Evolutionary conservation across 2,329 filamentous ascomycete genomes (phyloP), one percentile per base, ranked within the genome.

Genomic region (Exophiala sp.): DNA sequence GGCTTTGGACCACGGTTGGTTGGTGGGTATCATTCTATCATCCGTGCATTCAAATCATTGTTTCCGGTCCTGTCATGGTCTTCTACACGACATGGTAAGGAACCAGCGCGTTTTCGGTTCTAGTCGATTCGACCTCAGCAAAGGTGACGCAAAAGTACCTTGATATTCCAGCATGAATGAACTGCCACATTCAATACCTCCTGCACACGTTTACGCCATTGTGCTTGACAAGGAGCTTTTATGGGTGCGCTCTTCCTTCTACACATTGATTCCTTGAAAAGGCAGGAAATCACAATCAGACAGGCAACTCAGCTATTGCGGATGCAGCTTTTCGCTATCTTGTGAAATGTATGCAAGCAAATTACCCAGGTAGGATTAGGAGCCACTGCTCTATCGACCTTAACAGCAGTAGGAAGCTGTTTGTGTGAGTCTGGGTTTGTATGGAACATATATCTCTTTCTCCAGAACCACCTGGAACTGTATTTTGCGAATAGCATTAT

Each of bases 21-120:
- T 68, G 71, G 71, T 75, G 71, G 72, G 72, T 75, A 73, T 29
- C 24, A 5, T 73, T 63, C 65, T 66, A 67, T 64, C 55, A 36
- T 53, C 35, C 29, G 33, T 53, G 49, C 49, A 52, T 52, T 50
- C 35, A 47, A 14, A 53, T 36, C 29, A 36, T 34, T 24, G 47
- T 52, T 44, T 11, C 11, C 36, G 33, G 48, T 40, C 45, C 38
- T 38, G 16, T 35, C 40, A 40, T 42, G 29, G 29, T 18, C 42
- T 29, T 35, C 32, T 33, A 32, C 14, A 45, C 21, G 39, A 21
- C 43, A 42, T 54, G 55, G 55, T 58, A 60, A 58, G 55, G 51
- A 54, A 45, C 41, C 51, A 35, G 40, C 20, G 34, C 35, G 32
- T 39, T 7, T 42, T 51, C 50, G 38, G 24, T 32, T n/a, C 20